Evolutionary conservation across 148 eudicot genomes (phyloP), one percentile per base, ranked within the genome.

Genomic region (Agrostemma githago): DNA sequence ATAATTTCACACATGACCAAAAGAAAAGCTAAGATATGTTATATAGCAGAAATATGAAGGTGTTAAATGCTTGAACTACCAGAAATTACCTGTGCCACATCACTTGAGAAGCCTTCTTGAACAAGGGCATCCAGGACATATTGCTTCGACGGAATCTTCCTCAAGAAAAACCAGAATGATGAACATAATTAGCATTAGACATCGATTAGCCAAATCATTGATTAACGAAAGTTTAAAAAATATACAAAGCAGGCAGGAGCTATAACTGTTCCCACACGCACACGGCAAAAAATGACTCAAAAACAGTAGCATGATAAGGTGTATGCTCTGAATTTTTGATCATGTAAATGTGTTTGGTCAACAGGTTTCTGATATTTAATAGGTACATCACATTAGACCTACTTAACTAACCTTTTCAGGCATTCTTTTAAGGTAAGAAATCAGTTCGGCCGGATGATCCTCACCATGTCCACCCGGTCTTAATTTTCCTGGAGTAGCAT

Each of bases 401-500:
- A 39, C 38, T 26, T 17, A 68, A 73, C 79, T 75, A 70, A 92
- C 98, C 92, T 89, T 88, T 62, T 81, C 84, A 8, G 98, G 98
- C 76, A 90, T 83, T 79, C 73, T 88, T 56, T 72, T 83, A 42
- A 93, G 82, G 54, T 83, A 84, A 70, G 93, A 83, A 65, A 93
- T 93, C 60, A 90, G 81, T 85, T 90, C 93, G 53, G 87, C 90
- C 42, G 96, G 98, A 82, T 85, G 98, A 82, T 93, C 98, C 79
- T 90, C 93, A 72, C 92, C 89, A 71, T 89, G 87, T 77, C 88
- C 84, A 66, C 96, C 93, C 85, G 93, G 89, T 80, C 87, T 88
- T 76, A 89, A 90, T 83, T 89, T 86, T 85, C 98, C 98, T 41
- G 98, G 98, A 72, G 98, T 90, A 72, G 98, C 90, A 84, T 93